A percentile compares a stretch with the other conserved stretches of the same genome.
Evolutionary conservation across 306 rosid genomes (phyloP).

Genomic region (Cucurbita argyrosperma): DNA sequence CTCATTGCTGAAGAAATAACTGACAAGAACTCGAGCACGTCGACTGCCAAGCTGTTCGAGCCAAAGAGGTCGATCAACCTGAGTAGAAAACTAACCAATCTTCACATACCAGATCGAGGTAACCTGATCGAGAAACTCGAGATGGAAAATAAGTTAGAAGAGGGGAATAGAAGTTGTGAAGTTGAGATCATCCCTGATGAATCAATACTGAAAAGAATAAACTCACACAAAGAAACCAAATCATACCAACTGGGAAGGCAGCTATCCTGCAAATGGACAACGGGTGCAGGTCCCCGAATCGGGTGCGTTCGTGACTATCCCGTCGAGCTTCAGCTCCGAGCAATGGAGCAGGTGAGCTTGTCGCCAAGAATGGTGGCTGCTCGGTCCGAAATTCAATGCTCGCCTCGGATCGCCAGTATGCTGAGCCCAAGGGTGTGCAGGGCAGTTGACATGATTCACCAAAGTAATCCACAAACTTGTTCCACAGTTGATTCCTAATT

Average conservation of each 20-base stretch:
- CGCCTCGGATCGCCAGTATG: slow-evolving; percentile 20
- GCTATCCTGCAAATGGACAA: slow-evolving; percentile 91
- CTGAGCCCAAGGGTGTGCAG: neutral
- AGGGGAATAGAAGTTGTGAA: slow-evolving; percentile 19
- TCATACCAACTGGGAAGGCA: slow-evolving; percentile 87
- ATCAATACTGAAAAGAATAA: slow-evolving; percentile 61
- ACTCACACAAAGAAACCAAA: slow-evolving; percentile 57
- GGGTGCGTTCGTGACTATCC: slow-evolving; percentile 92
- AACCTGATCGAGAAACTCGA: slow-evolving; percentile 20
- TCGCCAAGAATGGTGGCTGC: slow-evolving; percentile 55
- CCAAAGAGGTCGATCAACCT: slow-evolving; percentile 18
- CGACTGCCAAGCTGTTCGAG: slow-evolving; percentile 13
- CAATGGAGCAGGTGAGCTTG: slow-evolving; percentile 75
- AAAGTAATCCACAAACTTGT: neutral
- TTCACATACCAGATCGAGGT: slow-evolving; percentile 39
- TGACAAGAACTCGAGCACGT: slow-evolving; percentile 17
- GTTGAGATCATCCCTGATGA: slow-evolving; percentile 49
- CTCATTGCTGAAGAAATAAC: slow-evolving; percentile 11
- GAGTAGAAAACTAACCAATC: slow-evolving; percentile 26
- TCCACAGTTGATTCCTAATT: neutral
- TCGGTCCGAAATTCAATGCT: slow-evolving; percentile 20
- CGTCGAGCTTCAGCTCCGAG: slow-evolving; percentile 62
- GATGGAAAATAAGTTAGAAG: slow-evolving; percentile 23
- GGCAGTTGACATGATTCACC: neutral
- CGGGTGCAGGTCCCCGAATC: slow-evolving; percentile 94